A percentile compares a stretch with the other conserved stretches of the same genome.
Evolutionary conservation across 345 rosid species (phyloP).

Genomic region (Kernera saxatilis): DNA sequence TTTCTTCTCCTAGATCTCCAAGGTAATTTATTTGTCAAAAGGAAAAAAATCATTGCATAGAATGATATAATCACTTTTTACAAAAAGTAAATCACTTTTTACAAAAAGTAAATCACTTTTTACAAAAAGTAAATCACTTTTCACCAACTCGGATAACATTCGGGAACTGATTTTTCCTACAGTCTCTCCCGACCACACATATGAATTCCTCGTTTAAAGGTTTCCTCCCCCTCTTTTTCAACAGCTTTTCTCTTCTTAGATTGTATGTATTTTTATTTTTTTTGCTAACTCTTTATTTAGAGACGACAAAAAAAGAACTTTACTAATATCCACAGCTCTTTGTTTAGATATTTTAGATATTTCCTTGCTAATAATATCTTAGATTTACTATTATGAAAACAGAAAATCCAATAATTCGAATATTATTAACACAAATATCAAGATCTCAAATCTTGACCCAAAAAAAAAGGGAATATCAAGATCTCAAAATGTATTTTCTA

Average conservation of each 20-base stretch:
- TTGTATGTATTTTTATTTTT: too few species aligned
- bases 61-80: too few species aligned
- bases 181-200: not conserved
- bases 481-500: not conserved
- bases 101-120: not conserved
- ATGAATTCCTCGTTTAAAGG: not conserved
- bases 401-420: too few species aligned
- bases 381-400: not conserved
- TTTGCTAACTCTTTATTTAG: not conserved
- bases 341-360: slow-evolving; percentile 3
- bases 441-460: too few species aligned
- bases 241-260: not conserved
- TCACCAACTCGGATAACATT: not conserved
- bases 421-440: not conserved
- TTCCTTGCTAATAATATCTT: not conserved
- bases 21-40: not conserved
- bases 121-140: not conserved
- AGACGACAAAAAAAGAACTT: too few species aligned
- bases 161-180: not conserved
- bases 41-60: not conserved
- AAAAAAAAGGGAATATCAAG: too few species aligned
- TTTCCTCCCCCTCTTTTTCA: not conserved
- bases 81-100: too few species aligned
- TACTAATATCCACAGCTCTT: too few species aligned
- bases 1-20: too few species aligned